Evolutionary conservation across 208 protist species (phyloP), one percentile per base, ranked within the genome.

Genomic region (Trypanosoma mega): DNA sequence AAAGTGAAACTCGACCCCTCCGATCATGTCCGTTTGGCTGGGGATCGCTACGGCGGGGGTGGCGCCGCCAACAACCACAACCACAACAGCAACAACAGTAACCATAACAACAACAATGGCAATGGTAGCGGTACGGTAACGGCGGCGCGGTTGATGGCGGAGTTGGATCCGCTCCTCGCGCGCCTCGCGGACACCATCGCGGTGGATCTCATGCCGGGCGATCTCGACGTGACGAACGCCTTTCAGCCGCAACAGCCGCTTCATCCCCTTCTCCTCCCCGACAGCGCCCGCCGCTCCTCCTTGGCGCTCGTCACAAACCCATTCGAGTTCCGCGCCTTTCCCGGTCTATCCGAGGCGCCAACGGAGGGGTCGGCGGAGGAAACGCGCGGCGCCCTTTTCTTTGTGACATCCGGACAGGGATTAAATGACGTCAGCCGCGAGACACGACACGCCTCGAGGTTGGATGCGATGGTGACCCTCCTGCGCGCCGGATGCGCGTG

Each of bases 161-260:
- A 87, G 51, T 53, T 94, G 3, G 93, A 97, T 63, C 36, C 24
- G 12, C 47, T 94, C 14, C 57, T 97, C 18, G 64, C 76, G 43
- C 68, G 76, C 20, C 43, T 97, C 36, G 75, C 72, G 16, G 50
- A 68, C 33, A 78, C 71, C 3, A 74, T 97, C 29, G 81, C 92
- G 64, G 84, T 97, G 48, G 93, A 96, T 58, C 49, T 97, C 43
- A 91, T 97, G 87, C 93, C 93, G 11, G 88, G 90, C 1, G 85
- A 89, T 18, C 74, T 81, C 39, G 93, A 97, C 76, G 87, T 94
- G 78, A 85, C 87, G 7, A 85, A 96, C 41, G 76, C 79, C n/a
- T 94, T 95, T 62, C 78, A 87, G 26, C 93, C 93, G 24, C 91
- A 97, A 78, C 93, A 97, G 70, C 91, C 93, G 6, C 44, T 97